These are phyloP conservation scores for Backusella tarrabulga DNA, from an alignment of 192 early-diverging fungal genomes.

Conservation along the genomic window DNA sequence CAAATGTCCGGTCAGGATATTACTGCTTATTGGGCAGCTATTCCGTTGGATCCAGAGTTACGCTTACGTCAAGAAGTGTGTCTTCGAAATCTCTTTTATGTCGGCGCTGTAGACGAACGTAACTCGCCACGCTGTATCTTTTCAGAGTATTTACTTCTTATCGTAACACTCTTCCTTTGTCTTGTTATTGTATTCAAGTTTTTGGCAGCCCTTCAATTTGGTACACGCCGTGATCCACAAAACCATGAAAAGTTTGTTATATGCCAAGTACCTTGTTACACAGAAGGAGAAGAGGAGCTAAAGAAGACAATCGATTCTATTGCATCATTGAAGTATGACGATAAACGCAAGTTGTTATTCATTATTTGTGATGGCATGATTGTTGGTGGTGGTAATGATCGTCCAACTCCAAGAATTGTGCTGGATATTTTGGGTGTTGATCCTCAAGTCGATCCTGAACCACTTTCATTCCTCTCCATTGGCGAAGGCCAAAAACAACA, in stretches of 20 bases:
- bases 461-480: conserved; percentile 66
- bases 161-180: conserved; percentile 79
- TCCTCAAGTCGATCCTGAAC: conserved; percentile 51
- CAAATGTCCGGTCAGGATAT: conserved; percentile 64
- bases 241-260: conserved; percentile 74
- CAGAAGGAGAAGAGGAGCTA: conserved; percentile 75
- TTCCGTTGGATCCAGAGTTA: conserved; percentile 45
- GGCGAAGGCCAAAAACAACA: conserved; percentile 74
- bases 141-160: conserved; percentile 82
- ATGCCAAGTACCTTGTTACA: conserved; percentile 79
- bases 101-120: conserved; percentile 83
- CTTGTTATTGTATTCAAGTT: conserved; percentile 80
- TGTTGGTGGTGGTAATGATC: conserved; percentile 76
- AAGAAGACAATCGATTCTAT: conserved; percentile 72
- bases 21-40: conserved; percentile 52
- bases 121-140: conserved; percentile 75
- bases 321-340: conserved; percentile 70
- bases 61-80: conserved; percentile 63
- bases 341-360: conserved; percentile 77
- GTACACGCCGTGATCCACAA: conserved; percentile 58
- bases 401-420: conserved; percentile 80
- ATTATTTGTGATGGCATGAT: conserved; percentile 82
- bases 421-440: conserved; percentile 67
- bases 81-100: conserved; percentile 81
- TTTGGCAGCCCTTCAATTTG: conserved; percentile 68